Evolutionary conservation across 768 basidiomycete genomes (phyloP).

Genomic region (Tubosaeta sp.): DNA sequence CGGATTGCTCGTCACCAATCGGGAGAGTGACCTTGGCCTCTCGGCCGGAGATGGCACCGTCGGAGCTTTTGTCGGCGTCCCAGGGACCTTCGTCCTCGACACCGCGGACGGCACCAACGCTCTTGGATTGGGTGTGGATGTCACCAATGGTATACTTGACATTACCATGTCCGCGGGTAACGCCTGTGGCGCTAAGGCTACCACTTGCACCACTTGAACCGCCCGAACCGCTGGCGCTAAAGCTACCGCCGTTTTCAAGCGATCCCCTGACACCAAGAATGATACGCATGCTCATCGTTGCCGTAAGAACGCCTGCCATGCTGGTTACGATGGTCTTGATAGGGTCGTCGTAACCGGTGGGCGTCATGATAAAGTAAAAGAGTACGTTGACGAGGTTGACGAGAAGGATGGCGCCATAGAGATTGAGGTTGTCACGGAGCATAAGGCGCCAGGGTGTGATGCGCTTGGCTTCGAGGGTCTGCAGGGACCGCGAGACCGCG

Average conservation of each 20-base stretch:
- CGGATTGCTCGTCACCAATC: conserved; percentile 30
- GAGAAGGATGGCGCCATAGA: conserved; percentile 75
- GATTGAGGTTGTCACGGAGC: conserved; percentile 85
- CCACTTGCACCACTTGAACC: conserved; percentile 47
- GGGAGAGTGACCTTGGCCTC: conserved; percentile 35
- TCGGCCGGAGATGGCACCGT: conserved; percentile 30
- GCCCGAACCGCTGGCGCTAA: conserved; percentile 49
- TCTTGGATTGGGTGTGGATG: conserved; percentile 50
- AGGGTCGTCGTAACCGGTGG: conserved; percentile 56
- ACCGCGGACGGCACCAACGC: conserved; percentile 39
- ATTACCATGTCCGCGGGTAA: conserved; percentile 25
- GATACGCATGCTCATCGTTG: conserved; percentile 86
- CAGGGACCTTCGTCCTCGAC: conserved; percentile 37
- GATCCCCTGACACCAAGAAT: conserved; percentile 77
- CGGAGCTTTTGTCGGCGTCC: conserved; percentile 39
- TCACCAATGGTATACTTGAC: conserved; percentile 42
- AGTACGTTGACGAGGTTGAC: conserved; percentile 81
- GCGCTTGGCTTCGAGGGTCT: conserved; percentile 38
- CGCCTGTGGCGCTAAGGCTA: conserved; percentile 27
- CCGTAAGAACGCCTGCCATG: conserved; percentile 84
- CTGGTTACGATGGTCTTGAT: conserved; percentile 80
- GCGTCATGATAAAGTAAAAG: conserved; percentile 82
- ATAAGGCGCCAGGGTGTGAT: conserved; percentile 78
- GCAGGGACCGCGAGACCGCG: conserved; percentile 21
- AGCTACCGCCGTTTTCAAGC: conserved; percentile 67